These are phyloP conservation scores for Biscogniauxia sp. DNA, from an alignment of 2,329 filamentous ascomycete species.

Conservation along the genomic window DNA sequence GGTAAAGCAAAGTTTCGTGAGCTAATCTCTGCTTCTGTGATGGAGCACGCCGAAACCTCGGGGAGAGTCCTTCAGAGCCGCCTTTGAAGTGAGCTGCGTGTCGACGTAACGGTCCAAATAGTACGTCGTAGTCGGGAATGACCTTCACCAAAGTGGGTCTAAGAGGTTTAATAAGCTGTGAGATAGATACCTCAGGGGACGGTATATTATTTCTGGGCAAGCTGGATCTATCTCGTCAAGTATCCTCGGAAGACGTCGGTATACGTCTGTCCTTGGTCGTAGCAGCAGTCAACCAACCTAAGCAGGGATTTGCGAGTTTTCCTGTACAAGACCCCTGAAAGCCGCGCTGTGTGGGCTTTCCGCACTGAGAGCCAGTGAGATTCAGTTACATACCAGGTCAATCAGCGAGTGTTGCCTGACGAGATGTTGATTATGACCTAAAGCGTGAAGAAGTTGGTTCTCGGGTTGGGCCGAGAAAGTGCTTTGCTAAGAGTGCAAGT, in stretches of 20 bases:
- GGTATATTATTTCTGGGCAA: constrained; percentile 17
- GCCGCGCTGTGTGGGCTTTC: constrained; percentile 19
- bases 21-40: constrained; percentile 18
- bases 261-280: constrained; percentile 17
- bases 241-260: constrained; percentile 21
- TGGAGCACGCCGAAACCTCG: constrained; percentile 22
- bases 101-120: constrained; percentile 19
- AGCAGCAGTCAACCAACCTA: constrained; percentile 18
- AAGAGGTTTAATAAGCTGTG: constrained; percentile 14
- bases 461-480: constrained; percentile 9
- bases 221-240: constrained; percentile 21
- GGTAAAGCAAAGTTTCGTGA: constrained; percentile 14
- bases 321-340: constrained; percentile 21
- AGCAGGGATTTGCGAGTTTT: constrained; percentile 21
- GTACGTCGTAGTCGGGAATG: constrained; percentile 20
- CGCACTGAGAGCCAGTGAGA: constrained; percentile 19
- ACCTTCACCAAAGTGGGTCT: constrained; percentile 23
- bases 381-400: constrained; percentile 12
- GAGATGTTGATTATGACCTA: constrained; percentile 13
- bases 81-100: constrained; percentile 16
- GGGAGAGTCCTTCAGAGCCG: constrained; percentile 18
- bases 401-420: constrained; percentile 25
- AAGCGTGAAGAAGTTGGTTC: constrained; percentile 8
- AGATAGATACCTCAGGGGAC: constrained; percentile 16
- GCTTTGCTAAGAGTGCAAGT: constrained; percentile 9